Base-by-base conservation (phyloP, 768 basidiomycete species). In the Imleria badia region DNA sequence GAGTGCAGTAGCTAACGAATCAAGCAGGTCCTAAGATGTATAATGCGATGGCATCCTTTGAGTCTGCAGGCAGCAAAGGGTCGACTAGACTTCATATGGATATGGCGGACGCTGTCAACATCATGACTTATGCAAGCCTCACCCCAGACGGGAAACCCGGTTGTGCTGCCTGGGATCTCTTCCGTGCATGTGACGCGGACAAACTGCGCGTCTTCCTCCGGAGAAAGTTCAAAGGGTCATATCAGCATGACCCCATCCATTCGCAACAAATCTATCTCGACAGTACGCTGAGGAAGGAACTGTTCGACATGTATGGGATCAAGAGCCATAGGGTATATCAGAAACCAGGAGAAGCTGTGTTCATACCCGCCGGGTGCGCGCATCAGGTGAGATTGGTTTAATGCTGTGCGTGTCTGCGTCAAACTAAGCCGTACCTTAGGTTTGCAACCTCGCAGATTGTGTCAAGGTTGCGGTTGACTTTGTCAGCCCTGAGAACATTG, bases 381-480 rank as follows among this genome's bases (percentile, higher is more conserved):
- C 91, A 94, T 70, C 91, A 94, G 83, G 91, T 89, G 49, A 49
- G 80, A 65, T 42, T 6, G 39, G 34, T 41, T 42, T 23, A 11
- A 55, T 23, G 15, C 36, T 48, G 30, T 33, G 42, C 31, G n/a
- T 44, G 35, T 46, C 14, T 26, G 41, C 19, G 34, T 31, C 33
- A 58, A 26, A 46, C 29, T 51, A 3, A 52, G 23, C 44, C 48
- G 12, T 17, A 30, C 61, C 61, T 19, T 62, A 96, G 85, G 94
- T 97, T 10, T 89, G 89, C 61, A 97, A 98, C 68, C 73, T 94
- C 47, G 81, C 92, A n/a, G 94, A 97, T 70, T 95, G 91, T 65
- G 86, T 98, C 75, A 98, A 98, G 74, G 91, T 97, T 48, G 94
- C 95, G 29, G 81, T 89, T 63, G 95, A 98, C 72, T 98, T 94